phyloP scores from a whole-genome alignment of 1,284 basidiomycete species.

The Irpex sp. region DNA sequence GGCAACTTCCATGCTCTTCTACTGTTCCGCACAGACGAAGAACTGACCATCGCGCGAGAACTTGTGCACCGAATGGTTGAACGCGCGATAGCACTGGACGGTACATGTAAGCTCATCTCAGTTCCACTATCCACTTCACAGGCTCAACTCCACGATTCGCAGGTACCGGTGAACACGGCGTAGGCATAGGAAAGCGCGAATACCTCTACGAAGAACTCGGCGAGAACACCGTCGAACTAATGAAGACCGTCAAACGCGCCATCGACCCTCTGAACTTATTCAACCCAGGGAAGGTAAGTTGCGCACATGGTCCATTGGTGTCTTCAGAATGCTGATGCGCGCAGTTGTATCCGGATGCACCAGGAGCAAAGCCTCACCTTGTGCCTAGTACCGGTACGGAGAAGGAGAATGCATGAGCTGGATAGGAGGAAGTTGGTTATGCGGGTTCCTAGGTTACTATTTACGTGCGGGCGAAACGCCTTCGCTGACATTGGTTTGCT shows the following conservation, averaged over 20 bases:
- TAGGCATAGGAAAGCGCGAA: conserved; percentile 80
- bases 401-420: not conserved
- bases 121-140: not conserved
- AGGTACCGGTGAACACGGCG: conserved; percentile 85
- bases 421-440: too few species aligned
- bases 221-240: conserved; percentile 74
- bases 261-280: conserved; percentile 77
- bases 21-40: conserved; percentile 58
- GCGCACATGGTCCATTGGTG: not conserved
- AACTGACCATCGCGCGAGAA: conserved; percentile 43
- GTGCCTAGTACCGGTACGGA: not conserved
- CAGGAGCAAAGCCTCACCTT: not conserved
- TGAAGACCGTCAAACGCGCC: conserved; percentile 76
- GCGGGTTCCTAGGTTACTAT: not conserved
- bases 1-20: conserved; percentile 56
- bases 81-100: conserved; percentile 69
- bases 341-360: conserved; percentile 17
- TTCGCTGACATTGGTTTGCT: too few species aligned
- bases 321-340: not conserved
- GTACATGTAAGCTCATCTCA: conserved; percentile 51
- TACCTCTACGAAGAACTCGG: conserved; percentile 78
- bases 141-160: not conserved
- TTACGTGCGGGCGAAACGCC: not conserved
- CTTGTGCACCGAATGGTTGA: conserved; percentile 65
- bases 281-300: conserved; percentile 77